Evolutionary conservation across 75 land plant genomes (phyloP).

Genomic region (Selaginella moellendorffii): DNA sequence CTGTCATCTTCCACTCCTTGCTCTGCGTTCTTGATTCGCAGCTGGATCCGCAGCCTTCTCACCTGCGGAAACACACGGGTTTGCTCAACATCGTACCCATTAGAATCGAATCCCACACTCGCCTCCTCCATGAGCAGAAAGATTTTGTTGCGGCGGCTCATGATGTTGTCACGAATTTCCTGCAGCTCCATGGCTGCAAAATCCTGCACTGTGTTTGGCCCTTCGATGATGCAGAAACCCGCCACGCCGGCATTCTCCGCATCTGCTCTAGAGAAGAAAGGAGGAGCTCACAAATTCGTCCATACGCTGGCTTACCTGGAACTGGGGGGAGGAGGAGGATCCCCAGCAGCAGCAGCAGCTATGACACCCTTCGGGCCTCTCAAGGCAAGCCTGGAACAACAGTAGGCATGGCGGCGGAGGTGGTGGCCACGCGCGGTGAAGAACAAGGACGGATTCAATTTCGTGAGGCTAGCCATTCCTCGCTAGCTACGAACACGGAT

Average conservation of each 20-base stretch:
- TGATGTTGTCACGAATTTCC: conserved; percentile 64
- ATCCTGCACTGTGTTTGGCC: conserved; percentile 74
- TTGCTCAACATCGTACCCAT: no score
- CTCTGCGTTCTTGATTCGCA: conserved; percentile 42
- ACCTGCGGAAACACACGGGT: conserved; percentile 43
- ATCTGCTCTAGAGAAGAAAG: no score
- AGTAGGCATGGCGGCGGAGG: neutral
- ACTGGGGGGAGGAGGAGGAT: no score
- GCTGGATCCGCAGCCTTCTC: conserved; percentile 66
- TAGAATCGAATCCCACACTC: no score
- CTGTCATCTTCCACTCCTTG: conserved; percentile 30
- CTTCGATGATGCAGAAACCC: conserved; percentile 75
- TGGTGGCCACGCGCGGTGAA: no score
- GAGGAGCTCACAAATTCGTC: no score
- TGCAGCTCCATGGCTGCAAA: conserved; percentile 59
- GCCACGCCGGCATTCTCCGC: conserved; percentile 5
- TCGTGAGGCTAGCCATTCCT: neutral
- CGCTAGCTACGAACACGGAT: no score
- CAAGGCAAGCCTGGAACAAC: no score
- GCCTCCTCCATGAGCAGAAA: conserved; percentile 95
- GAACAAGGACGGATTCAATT: neutral
- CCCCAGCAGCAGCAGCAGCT: no score
- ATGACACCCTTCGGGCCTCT: no score
- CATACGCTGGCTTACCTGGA: no score
- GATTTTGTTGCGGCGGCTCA: conserved; percentile 66